Evolutionary conservation across 2,329 filamentous ascomycete species (phyloP), one percentile per base, ranked within the genome.

Genomic region (Phaeosphaeria sp.): DNA sequence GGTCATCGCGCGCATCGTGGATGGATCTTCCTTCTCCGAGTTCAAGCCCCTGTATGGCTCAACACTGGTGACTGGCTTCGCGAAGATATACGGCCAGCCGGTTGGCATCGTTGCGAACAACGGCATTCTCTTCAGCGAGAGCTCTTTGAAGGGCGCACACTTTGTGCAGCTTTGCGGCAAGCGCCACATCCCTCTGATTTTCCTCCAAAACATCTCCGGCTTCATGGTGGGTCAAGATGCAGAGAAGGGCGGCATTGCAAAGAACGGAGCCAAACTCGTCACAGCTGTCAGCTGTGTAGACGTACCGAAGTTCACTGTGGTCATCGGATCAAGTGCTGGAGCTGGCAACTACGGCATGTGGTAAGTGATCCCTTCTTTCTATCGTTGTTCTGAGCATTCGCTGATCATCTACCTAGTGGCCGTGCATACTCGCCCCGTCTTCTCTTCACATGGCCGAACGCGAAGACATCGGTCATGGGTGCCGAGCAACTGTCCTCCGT

Each of bases 331-430:
- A 27, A 93, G 90, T 75, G 95, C 95, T 64, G 94, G 94, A 57
- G 94, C 94, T 7, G 95, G 95, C 3, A 99, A 98, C 78, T 99
- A 99, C 75, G 95, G 94, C 69, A 99, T 99, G 95, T 98, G 87
- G 84, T 86, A 76, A 74, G 83, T 81, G 49, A 13, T 46, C 2
- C n/a, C 21, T 9, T 20, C 27, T 5, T 30, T 21, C 40, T 17
- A 24, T 15, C 27, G 18, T 3, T 49, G n/a, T 17, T 39, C 40
- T 21, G 20, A 24, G 4, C 36, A 11, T 15, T 25, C 42, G 13
- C 43, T 53, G 18, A 54, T 48, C 33, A n/a, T 40, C 51, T 47
- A 9, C 2, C 8, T 51, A 86, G 92, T 74, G 95, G 95, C 21
- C 86, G 95, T 50, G 94, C 95, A 1, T 99, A 97, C 78, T 87